These are phyloP conservation scores for Panicum virgatum DNA, from an alignment of 202 grass and related monocot genomes.

Conservation along the genomic window DNA sequence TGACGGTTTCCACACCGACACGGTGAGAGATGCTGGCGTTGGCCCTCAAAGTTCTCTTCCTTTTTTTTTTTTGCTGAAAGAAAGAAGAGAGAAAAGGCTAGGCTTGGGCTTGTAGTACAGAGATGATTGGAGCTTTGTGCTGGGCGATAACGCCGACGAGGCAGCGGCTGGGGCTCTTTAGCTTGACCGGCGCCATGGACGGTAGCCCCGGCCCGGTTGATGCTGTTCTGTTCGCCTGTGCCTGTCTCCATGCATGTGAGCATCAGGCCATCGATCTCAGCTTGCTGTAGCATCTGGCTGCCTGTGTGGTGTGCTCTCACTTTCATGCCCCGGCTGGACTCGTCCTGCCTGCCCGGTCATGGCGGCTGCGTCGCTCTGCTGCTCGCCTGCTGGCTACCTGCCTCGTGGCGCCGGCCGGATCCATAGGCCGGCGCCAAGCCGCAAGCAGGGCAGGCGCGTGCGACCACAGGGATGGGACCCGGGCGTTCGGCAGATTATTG, in stretches of 20 bases:
- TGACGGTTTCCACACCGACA: neutral
- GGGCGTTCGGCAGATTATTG: too few species aligned
- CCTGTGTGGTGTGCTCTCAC: conserved; percentile 38
- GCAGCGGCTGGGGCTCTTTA: neutral
- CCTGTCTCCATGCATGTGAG: neutral
- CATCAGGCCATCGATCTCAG: neutral
- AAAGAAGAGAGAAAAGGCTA: neutral
- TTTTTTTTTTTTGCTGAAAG: neutral
- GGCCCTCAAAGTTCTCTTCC: neutral
- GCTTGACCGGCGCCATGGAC: conserved; percentile 5
- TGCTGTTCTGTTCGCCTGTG: neutral
- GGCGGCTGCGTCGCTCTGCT: too few species aligned
- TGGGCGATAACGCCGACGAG: neutral
- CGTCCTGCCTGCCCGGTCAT: too few species aligned
- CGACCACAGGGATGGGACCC: too few species aligned
- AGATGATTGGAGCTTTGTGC: neutral
- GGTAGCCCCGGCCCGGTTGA: neutral
- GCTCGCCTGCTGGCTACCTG: too few species aligned
- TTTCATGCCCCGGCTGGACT: too few species aligned
- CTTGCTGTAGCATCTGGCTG: neutral
- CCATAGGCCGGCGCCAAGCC: too few species aligned
- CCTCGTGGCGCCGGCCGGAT: too few species aligned
- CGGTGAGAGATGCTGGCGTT: neutral
- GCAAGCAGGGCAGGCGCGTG: too few species aligned
- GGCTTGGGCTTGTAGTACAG: too few species aligned